These are phyloP conservation scores for Suhomyces pyralidae DNA, from an alignment of 805 yeast species.

Conservation along the genomic window DNA sequence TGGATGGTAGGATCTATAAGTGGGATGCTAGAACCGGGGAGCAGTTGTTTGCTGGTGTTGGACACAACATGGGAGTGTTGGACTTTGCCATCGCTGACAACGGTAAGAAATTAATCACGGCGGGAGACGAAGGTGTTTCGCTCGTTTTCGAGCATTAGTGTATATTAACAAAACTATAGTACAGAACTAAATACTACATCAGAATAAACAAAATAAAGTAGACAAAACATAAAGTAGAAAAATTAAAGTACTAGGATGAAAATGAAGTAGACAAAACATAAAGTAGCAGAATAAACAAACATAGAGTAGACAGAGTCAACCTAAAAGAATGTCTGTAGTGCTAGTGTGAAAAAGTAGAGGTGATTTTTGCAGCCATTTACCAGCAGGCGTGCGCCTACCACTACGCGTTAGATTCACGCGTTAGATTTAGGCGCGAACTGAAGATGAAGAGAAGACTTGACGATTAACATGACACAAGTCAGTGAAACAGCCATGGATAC, in stretches of 20 bases:
- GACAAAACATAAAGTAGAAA: too few relatives aligned
- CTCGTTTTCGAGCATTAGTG: conserved; percentile 50
- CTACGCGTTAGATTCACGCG: background rate
- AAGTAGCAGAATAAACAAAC: too few relatives aligned
- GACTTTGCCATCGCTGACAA: conserved; percentile 71
- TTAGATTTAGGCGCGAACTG: background rate
- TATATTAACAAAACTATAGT: too few relatives aligned
- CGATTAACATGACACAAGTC: background rate
- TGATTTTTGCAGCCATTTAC: background rate
- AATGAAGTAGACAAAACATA: too few relatives aligned
- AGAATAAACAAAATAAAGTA: too few relatives aligned
- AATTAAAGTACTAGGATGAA: too few relatives aligned
- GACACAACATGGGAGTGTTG: conserved; percentile 91
- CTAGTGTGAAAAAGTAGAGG: too few relatives aligned
- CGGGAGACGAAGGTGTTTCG: conserved; percentile 96
- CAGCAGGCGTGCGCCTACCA: background rate
- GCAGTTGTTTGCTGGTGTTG: conserved; percentile 73
- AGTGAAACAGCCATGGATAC: background rate
- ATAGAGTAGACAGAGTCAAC: too few relatives aligned
- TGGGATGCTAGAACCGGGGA: conserved; percentile 90
- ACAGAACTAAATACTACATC: too few relatives aligned
- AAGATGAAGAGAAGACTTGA: background rate
- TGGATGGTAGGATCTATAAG: conserved; percentile 81
- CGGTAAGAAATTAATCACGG: conserved; percentile 75
- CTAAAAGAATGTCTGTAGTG: too few relatives aligned